Conservation (phyloP, 1,284 basidiomycete genomes). For the Ganoderma boninense region DNA sequence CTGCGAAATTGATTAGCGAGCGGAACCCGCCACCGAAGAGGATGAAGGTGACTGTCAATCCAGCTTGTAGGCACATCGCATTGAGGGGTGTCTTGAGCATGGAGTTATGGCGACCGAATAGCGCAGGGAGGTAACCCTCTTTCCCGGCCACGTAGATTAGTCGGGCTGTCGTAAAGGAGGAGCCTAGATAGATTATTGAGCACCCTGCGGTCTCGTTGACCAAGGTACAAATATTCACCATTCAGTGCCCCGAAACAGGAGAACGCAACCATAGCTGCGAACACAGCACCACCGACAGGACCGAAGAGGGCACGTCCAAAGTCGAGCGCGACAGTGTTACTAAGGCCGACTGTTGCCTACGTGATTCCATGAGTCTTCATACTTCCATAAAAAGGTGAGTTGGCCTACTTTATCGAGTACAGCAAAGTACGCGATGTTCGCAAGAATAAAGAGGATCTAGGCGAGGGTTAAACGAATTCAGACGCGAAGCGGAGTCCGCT, state of each 20-base stretch:
- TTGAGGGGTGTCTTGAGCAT: constrained; percentile 86
- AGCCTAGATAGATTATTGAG: constrained; percentile 50
- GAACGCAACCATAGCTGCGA: constrained; percentile 91
- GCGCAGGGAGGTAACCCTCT: constrained; percentile 86
- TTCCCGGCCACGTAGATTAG: constrained; percentile 90
- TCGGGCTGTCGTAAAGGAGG: constrained; percentile 85
- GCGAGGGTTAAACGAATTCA: background rate
- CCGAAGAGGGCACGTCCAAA: constrained; percentile 92
- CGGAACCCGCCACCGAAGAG: constrained; percentile 89
- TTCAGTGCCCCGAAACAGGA: constrained; percentile 95
- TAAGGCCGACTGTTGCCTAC: constrained; percentile 72
- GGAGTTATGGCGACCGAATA: constrained; percentile 82
- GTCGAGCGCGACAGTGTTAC: constrained; percentile 95
- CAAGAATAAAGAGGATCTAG: constrained; percentile 78
- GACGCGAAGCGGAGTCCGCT: constrained; percentile 35
- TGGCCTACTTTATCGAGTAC: constrained; percentile 80
- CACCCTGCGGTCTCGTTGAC: background rate
- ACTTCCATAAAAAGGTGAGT: constrained; percentile 9
- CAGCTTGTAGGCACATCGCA: constrained; percentile 82
- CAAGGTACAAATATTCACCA: constrained; percentile 50
- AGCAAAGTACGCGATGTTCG: constrained; percentile 93
- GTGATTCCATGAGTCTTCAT: background rate
- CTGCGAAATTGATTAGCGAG: constrained; percentile 88
- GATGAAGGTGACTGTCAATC: constrained; percentile 80
- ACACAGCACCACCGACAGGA: constrained; percentile 84